These are phyloP conservation scores for Aphanoascus verrucosus DNA, from an alignment of 2,329 filamentous ascomycete species.

Conservation along the genomic window DNA sequence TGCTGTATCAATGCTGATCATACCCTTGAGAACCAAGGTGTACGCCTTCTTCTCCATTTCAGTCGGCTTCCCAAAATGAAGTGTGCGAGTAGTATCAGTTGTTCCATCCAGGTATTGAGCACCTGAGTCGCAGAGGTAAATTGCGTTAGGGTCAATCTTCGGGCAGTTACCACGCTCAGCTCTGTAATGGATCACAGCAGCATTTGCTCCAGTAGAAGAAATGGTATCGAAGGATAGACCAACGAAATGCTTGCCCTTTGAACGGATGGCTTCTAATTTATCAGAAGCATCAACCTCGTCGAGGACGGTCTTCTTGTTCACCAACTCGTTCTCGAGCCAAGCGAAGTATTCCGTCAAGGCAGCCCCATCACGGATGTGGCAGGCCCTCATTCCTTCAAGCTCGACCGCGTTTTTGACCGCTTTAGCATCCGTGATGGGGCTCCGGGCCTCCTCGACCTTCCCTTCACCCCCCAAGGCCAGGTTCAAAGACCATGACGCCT, in stretches of 20 bases:
- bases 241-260: conserved; percentile 62
- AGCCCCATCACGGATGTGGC: conserved; percentile 86
- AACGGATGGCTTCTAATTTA: conserved; percentile 59
- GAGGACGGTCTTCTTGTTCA: conserved; percentile 59
- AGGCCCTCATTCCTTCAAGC: conserved; percentile 82
- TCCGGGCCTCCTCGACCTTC: conserved; percentile 74
- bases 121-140: conserved; percentile 94
- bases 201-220: conserved; percentile 84
- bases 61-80: conserved; percentile 81
- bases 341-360: conserved; percentile 88
- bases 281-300: conserved; percentile 90
- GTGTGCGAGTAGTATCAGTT: conserved; percentile 85
- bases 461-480: conserved; percentile 75
- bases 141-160: conserved; percentile 66
- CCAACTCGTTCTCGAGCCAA: conserved; percentile 84
- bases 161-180: conserved; percentile 75
- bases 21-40: conserved; percentile 86
- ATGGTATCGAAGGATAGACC: conserved; percentile 94
- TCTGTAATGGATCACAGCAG: conserved; percentile 91
- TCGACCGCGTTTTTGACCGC: conserved; percentile 88
- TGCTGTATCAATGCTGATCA: conserved; percentile 76
- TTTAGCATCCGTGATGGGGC: conserved; percentile 81
- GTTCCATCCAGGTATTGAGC: conserved; percentile 95
- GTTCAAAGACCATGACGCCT: conserved; percentile 85
- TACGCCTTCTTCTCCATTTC: conserved; percentile 79